Percentiles rank a stretch among this genome's conserved stretches.
Conservation (phyloP, 768 basidiomycete genomes). For the Auricularia sp. region DNA sequence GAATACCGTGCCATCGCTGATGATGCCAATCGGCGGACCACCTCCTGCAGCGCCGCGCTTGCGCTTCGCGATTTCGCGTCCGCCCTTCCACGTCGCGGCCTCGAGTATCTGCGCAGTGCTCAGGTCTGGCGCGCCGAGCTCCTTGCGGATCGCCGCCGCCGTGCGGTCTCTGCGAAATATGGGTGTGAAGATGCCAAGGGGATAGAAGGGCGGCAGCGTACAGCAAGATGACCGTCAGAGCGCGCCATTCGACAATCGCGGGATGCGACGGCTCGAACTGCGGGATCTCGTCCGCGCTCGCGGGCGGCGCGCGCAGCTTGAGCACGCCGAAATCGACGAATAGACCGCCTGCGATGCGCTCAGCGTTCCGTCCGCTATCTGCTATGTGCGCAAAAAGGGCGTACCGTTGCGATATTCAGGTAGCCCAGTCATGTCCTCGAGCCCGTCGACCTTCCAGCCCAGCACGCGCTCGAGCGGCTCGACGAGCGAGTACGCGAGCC, state of each 20-base stretch:
- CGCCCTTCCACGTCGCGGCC: conserved; percentile 95
- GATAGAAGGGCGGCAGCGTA: conserved; percentile 29
- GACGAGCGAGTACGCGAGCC: conserved; percentile 85
- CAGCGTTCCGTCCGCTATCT: not conserved
- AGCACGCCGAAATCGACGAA: conserved; percentile 78
- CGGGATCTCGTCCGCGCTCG: conserved; percentile 44
- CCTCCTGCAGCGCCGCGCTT: conserved; percentile 66
- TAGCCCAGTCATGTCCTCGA: conserved; percentile 81
- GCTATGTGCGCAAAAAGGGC: conserved; percentile 1
- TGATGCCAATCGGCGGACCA: conserved; percentile 71
- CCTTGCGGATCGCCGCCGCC: conserved; percentile 54
- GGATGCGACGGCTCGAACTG: conserved; percentile 68
- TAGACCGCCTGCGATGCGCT: conserved; percentile 55
- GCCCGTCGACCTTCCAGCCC: conserved; percentile 72
- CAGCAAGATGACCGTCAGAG: conserved; percentile 90
- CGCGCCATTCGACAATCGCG: conserved; percentile 92
- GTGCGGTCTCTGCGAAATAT: conserved; percentile 60
- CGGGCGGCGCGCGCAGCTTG: conserved; percentile 46
- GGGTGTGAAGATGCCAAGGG: too few species aligned
- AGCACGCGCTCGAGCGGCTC: conserved; percentile 72
- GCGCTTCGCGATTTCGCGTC: conserved; percentile 79
- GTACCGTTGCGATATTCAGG: conserved; percentile 95
- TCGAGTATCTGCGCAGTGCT: conserved; percentile 84
- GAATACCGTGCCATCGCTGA: conserved; percentile 79
- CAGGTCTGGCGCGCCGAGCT: conserved; percentile 45